Conservation (phyloP, 169 alveolate species). For the Plasmodium chabaudi region DNA sequence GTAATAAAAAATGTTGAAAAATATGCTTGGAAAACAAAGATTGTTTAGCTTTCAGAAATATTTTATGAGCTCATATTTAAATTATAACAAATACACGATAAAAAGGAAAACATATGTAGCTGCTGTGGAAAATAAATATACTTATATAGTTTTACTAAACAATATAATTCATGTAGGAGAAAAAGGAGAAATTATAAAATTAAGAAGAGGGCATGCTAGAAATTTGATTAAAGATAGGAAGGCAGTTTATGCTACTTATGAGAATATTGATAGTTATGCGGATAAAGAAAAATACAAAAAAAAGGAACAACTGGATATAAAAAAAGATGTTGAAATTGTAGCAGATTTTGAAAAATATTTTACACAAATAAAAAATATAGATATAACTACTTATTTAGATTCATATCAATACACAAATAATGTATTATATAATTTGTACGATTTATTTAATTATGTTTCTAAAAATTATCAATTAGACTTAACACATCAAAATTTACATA, state of each 20-base stretch:
- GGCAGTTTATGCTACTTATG: slow-evolving; percentile 74
- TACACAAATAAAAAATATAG: slow-evolving; percentile 55
- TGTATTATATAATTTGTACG: slow-evolving; percentile 47
- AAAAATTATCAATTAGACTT: slow-evolving; percentile 61
- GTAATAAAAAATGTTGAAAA: neutral
- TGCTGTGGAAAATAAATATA: slow-evolving; percentile 63
- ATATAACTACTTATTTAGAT: slow-evolving; percentile 46
- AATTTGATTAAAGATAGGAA: slow-evolving; percentile 56
- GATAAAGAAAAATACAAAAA: slow-evolving; percentile 67
- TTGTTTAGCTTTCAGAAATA: slow-evolving; percentile 16
- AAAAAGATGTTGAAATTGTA: slow-evolving; percentile 39
- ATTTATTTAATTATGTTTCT: slow-evolving; percentile 59
- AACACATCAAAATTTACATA: slow-evolving; percentile 57
- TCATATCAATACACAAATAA: slow-evolving; percentile 52
- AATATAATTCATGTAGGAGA: slow-evolving; percentile 60
- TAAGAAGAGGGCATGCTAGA: slow-evolving; percentile 59
- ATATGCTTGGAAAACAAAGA: slow-evolving; percentile 20
- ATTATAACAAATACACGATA: slow-evolving; percentile 52
- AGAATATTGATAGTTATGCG: slow-evolving; percentile 59
- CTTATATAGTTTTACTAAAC: slow-evolving; percentile 35
- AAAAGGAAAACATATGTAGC: slow-evolving; percentile 72
- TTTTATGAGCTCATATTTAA: slow-evolving; percentile 62
- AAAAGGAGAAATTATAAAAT: slow-evolving; percentile 56
- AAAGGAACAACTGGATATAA: slow-evolving; percentile 38
- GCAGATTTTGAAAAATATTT: slow-evolving; percentile 73